Conservation (phyloP, 805 yeast species). For the Starmerella stigmatis region DNA sequence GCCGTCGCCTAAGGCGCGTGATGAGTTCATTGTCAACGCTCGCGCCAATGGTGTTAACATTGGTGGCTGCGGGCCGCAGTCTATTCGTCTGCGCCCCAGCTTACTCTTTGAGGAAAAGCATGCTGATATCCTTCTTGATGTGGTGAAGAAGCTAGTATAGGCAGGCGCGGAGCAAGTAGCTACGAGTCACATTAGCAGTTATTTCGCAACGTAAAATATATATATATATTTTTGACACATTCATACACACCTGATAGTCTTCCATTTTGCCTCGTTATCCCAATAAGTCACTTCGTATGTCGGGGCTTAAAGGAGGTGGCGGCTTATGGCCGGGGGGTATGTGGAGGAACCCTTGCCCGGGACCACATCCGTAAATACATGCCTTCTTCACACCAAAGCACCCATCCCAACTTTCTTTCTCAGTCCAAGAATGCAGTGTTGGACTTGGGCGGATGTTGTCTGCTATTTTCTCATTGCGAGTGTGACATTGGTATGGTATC, state of each 20-base stretch:
- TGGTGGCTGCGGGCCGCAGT: constrained; percentile 74
- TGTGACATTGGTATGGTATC: neutral
- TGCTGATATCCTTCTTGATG: constrained; percentile 52
- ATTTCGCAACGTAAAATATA: too few relatives aligned
- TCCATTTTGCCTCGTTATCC: too few relatives aligned
- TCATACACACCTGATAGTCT: too few relatives aligned
- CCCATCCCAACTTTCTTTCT: neutral
- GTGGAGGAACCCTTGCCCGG: too few relatives aligned
- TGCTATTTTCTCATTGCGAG: constrained; percentile 4
- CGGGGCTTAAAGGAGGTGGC: too few relatives aligned
- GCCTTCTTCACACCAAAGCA: neutral
- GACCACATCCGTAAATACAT: too few relatives aligned
- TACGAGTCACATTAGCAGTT: neutral
- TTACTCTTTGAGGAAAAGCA: constrained; percentile 70
- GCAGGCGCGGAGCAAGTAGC: neutral
- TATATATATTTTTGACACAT: too few relatives aligned
- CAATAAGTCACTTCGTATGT: too few relatives aligned
- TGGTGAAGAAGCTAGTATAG: constrained; percentile 33
- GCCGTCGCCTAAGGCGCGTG: constrained; percentile 45
- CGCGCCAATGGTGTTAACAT: constrained; percentile 60
- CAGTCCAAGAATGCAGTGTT: constrained; percentile 19
- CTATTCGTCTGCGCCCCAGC: constrained; percentile 74
- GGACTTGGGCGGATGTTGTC: constrained; percentile 21
- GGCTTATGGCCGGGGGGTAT: too few relatives aligned
- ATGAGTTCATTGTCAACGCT: constrained; percentile 49